Evolutionary conservation across 345 rosid genomes (phyloP), one percentile per base, ranked within the genome.

Genomic region (Bruguiera gymnorhiza): DNA sequence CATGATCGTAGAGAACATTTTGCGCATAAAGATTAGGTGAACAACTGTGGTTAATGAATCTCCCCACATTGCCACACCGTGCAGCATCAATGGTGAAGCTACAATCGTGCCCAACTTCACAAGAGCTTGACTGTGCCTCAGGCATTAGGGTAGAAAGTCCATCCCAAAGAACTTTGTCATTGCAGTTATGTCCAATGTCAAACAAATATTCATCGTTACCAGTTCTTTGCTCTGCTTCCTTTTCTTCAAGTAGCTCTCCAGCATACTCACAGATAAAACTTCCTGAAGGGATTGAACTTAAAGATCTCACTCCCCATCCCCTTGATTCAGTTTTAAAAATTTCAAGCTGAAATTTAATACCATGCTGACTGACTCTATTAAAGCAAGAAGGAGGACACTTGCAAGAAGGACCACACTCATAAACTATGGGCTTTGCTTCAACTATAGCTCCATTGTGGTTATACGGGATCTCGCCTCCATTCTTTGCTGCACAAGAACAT

Each of bases 241-340:
- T 78, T 11, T 95, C 97, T 54, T 80, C 88, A 46, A 95, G 86
- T 52, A 95, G 83, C 71, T 95, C 96, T 23, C 99, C 99, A 9
- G 72, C 76, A 68, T 95, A 95, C 81, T 92, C 97, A 3, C 99
- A 92, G 53, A 95, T 88, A 72, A 95, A 95, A 73, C 93, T 85
- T 69, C 97, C 97, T 0, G 89, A 82, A 74, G 97, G 82, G 60
- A 92, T 88, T 52, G 92, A 95, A 68, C 78, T 82, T 60, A 82
- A 76, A 3, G 92, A 92, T 82, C 99, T 83, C 78, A 92, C 93
- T 57, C 96, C 99, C 99, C 97, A 95, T 20, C 97, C 97, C 72
- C 89, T 86, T 39, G 82, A 81, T 68, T 81, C 75, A 6, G 99
- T 95, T 80, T 87, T 92, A 62, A 95, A 95, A 60, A 90, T 78